A percentile compares a stretch with the other conserved stretches of the same genome.
These are phyloP conservation scores for Mycena chlorophos DNA, from an alignment of 768 basidiomycete species.

Conservation along the genomic window DNA sequence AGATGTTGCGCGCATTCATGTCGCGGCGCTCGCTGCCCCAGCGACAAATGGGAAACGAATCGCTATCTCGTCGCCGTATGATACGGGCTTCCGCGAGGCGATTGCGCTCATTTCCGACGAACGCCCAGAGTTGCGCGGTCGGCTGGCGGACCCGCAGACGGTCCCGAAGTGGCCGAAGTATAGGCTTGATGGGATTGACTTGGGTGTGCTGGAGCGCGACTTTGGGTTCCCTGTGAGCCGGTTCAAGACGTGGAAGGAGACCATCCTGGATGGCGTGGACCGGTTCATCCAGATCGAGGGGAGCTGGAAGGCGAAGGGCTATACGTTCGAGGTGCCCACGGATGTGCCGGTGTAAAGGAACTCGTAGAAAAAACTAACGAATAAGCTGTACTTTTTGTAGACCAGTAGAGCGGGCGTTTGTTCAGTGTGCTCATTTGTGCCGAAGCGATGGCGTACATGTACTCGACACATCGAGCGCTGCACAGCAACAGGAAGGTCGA, in stretches of 20 bases:
- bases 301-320: conserved; percentile 19
- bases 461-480: too few species aligned
- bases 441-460: too few species aligned
- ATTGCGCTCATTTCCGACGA: conserved; percentile 5
- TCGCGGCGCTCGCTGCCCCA: conserved; percentile 7
- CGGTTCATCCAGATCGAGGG: conserved; percentile 17
- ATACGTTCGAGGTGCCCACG: conserved; percentile 11
- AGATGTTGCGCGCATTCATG: conserved; percentile 18
- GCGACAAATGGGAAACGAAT: conserved; percentile 2
- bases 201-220: conserved; percentile 22
- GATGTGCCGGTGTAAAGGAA: conserved; percentile 20
- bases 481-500: too few species aligned
- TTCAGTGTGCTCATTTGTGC: too few species aligned
- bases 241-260: conserved; percentile 19
- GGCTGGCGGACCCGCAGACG: conserved; percentile 12
- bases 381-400: too few species aligned
- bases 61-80: conserved; percentile 4
- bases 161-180: conserved; percentile 14
- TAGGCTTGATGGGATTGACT: conserved; percentile 22
- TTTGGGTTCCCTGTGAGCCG: conserved; percentile 13
- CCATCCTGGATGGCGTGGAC: conserved; percentile 19
- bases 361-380: too few species aligned
- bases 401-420: too few species aligned
- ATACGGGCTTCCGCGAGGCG: conserved; percentile 7
- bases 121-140: conserved; percentile 17